Conservation (phyloP, 2,329 filamentous ascomycete species). For the Pseudogymnoascus sp. region DNA sequence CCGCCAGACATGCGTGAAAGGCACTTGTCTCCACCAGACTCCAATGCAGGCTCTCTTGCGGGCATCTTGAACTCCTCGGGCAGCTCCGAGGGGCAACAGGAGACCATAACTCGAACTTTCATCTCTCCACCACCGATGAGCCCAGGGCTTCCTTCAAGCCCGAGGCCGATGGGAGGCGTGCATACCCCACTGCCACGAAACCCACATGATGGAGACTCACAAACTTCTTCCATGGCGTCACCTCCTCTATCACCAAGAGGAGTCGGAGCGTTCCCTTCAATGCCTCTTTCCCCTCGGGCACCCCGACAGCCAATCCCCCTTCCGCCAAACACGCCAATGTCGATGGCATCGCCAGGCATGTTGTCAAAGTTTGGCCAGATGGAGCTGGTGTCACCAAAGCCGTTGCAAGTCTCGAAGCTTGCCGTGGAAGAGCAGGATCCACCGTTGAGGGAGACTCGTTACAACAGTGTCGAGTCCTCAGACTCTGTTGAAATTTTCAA, state of each 20-base stretch:
- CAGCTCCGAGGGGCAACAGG: slow-evolving; percentile 19
- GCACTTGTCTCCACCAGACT: slow-evolving; percentile 28
- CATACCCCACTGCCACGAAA: slow-evolving; percentile 51
- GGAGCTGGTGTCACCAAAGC: slow-evolving; percentile 33
- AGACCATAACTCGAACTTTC: slow-evolving; percentile 19
- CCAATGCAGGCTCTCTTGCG: slow-evolving; percentile 42
- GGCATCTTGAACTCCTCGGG: slow-evolving; percentile 37
- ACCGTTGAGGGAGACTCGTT: slow-evolving; percentile 14
- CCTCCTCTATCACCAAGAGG: slow-evolving; percentile 61
- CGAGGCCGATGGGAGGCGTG: slow-evolving; percentile 49
- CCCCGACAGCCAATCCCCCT: slow-evolving; percentile 66
- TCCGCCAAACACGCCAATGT: slow-evolving; percentile 59
- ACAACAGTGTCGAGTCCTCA: slow-evolving; percentile 13
- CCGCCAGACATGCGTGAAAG: slow-evolving; percentile 26
- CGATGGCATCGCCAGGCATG: slow-evolving; percentile 42
- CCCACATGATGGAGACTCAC: slow-evolving; percentile 36
- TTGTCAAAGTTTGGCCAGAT: slow-evolving; percentile 26
- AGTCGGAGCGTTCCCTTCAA: slow-evolving; percentile 36
- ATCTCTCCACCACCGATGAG: slow-evolving; percentile 43
- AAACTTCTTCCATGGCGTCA: slow-evolving; percentile 44
- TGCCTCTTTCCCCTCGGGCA: slow-evolving; percentile 63
- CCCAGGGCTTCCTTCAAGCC: slow-evolving; percentile 52
- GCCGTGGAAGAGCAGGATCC: slow-evolving; percentile 20
- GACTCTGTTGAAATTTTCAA: slow-evolving; percentile 54
- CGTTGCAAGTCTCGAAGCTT: slow-evolving; percentile 33